Evolutionary conservation across 129 eudicot genomes (phyloP).

Genomic region (Erigeron canadensis): DNA sequence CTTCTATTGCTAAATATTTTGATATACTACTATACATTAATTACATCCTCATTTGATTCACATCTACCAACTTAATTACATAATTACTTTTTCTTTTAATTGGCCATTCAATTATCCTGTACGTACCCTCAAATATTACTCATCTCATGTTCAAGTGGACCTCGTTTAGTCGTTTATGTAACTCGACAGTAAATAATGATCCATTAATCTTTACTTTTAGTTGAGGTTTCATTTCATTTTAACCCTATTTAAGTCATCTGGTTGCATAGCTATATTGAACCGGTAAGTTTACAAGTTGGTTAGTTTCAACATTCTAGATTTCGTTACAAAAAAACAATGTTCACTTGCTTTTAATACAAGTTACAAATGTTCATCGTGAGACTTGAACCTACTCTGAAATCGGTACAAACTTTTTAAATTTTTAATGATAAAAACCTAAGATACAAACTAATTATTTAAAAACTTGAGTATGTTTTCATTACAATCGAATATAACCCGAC

Average conservation of each 20-base stretch:
- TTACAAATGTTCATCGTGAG: too few relatives aligned
- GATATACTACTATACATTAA: slow-evolving; percentile 16
- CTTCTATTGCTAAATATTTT: slow-evolving; percentile 3
- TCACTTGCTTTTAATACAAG: too few relatives aligned
- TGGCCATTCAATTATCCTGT: slow-evolving; percentile 4
- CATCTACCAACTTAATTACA: slow-evolving; percentile 24
- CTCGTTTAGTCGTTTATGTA: not conserved
- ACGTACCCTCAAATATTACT: slow-evolving; percentile 23
- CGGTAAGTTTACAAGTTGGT: not conserved
- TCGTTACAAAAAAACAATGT: too few relatives aligned
- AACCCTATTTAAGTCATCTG: not conserved
- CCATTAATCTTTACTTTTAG: slow-evolving; percentile 5
- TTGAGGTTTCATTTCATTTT: not conserved
- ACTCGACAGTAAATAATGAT: not conserved
- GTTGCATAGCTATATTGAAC: not conserved
- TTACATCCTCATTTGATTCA: not conserved
- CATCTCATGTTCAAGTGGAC: slow-evolving; percentile 17
- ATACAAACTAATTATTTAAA: too few relatives aligned
- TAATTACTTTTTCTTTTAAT: slow-evolving; percentile 8
- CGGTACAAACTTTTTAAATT: too few relatives aligned
- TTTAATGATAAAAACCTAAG: too few relatives aligned
- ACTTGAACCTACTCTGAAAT: too few relatives aligned
- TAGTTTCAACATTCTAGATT: not conserved
- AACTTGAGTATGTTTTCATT: too few relatives aligned
- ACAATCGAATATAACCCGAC: too few relatives aligned